These are phyloP conservation scores for Stygiomarasmius scandens DNA, from an alignment of 1,284 basidiomycete genomes.

Conservation along the genomic window DNA sequence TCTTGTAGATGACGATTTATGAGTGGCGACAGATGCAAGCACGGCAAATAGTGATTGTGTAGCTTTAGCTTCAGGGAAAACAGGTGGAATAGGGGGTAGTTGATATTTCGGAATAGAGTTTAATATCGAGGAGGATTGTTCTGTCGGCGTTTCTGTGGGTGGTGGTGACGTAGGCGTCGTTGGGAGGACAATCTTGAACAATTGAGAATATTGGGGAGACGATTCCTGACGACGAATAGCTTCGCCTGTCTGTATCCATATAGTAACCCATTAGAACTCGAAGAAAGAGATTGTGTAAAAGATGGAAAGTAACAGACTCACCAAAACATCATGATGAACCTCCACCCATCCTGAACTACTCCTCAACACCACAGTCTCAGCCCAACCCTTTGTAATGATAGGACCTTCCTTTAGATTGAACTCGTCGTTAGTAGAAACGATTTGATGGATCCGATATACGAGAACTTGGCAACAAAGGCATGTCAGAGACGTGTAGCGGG, in stretches of 20 bases:
- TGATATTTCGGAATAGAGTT: constrained; percentile 37
- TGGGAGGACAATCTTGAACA: constrained; percentile 58
- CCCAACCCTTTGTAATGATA: constrained; percentile 71
- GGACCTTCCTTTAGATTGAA: constrained; percentile 58
- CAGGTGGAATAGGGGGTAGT: constrained; percentile 50
- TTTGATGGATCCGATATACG: constrained; percentile 72
- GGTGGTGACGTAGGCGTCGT: constrained; percentile 22
- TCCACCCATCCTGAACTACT: constrained; percentile 75
- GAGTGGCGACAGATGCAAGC: constrained; percentile 59
- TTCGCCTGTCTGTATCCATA: constrained; percentile 44
- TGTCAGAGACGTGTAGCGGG: constrained; percentile 63
- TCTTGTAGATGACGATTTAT: constrained; percentile 58
- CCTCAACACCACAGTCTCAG: constrained; percentile 69
- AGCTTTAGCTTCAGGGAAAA: constrained; percentile 74
- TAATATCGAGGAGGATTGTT: constrained; percentile 33
- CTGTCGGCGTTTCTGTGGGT: constrained; percentile 26
- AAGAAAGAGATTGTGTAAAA: neutral
- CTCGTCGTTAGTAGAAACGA: constrained; percentile 58
- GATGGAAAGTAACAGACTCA: constrained; percentile 43
- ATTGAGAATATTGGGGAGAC: constrained; percentile 52
- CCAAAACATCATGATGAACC: constrained; percentile 59
- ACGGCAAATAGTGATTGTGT: constrained; percentile 71
- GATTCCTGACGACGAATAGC: constrained; percentile 42
- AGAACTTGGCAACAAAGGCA: constrained; percentile 69
- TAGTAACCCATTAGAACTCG: neutral